Percentiles rank a stretch among this genome's conserved stretches.
Conservation (phyloP, 2,329 filamentous ascomycete species). For the Drechslerella coelobrocha region DNA sequence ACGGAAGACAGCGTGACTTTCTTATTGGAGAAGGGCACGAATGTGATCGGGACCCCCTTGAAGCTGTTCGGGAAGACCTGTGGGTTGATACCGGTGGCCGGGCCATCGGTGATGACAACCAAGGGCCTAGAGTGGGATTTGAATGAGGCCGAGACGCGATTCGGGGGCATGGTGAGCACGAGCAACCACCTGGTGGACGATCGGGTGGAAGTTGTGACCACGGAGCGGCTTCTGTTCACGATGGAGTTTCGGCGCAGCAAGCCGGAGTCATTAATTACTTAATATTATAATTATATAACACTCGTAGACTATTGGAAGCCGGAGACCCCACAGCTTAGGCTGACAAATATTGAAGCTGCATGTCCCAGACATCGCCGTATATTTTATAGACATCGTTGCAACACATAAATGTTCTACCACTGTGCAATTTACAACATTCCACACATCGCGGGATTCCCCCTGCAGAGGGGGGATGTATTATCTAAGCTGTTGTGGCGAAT, state of each 20-base stretch:
- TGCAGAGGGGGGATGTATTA: slow-evolving; percentile 22
- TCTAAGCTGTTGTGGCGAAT: slow-evolving; percentile 47
- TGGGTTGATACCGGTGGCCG: slow-evolving; percentile 83
- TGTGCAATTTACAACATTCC: slow-evolving; percentile 31
- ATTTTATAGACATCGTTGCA: slow-evolving; percentile 3
- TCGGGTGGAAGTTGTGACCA: slow-evolving; percentile 68
- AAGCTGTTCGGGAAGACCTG: slow-evolving; percentile 75
- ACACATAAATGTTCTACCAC: slow-evolving; percentile 6
- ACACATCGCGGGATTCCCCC: too few species aligned
- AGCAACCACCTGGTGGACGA: slow-evolving; percentile 77
- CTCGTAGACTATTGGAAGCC: too few species aligned
- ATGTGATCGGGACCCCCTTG: slow-evolving; percentile 70
- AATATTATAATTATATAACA: too few species aligned
- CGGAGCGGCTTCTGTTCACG: slow-evolving; percentile 74
- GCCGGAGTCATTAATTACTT: neutral
- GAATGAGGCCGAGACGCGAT: slow-evolving; percentile 75
- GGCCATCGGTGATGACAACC: slow-evolving; percentile 78
- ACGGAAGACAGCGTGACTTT: slow-evolving; percentile 83
- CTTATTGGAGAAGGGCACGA: slow-evolving; percentile 73
- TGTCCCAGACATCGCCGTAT: neutral
- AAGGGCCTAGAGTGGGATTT: slow-evolving; percentile 91
- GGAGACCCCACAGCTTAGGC: too few species aligned
- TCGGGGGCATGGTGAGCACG: slow-evolving; percentile 76
- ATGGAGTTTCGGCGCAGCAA: slow-evolving; percentile 65
- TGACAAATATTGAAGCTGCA: neutral